Conservation (phyloP, 495 filamentous ascomycete genomes). For the Penicillium paradoxum region DNA sequence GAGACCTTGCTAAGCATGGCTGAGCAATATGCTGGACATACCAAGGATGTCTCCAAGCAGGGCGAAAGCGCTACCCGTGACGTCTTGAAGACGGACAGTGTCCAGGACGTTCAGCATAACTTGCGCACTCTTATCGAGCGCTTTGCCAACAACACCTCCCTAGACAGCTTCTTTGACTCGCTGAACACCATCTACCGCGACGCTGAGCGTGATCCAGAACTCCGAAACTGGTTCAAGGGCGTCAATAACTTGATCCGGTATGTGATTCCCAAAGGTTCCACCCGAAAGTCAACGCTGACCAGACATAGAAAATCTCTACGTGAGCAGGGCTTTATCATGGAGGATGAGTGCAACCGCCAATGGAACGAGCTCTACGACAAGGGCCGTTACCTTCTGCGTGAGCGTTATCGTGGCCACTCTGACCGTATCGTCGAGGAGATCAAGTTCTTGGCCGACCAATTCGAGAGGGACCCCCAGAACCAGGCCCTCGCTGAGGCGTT, state of each 20-base stretch:
- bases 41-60: slow-evolving; percentile 57
- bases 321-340: slow-evolving; percentile 85
- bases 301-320: slow-evolving; percentile 61
- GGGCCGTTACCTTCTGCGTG: slow-evolving; percentile 81
- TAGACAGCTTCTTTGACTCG: slow-evolving; percentile 77
- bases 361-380: slow-evolving; percentile 84
- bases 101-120: slow-evolving; percentile 70
- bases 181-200: slow-evolving; percentile 87
- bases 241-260: slow-evolving; percentile 69
- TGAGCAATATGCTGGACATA: slow-evolving; percentile 78
- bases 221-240: slow-evolving; percentile 83
- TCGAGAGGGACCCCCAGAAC: slow-evolving; percentile 82
- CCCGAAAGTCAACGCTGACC: slow-evolving; percentile 5
- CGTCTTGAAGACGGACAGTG: slow-evolving; percentile 53
- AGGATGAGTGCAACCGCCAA: slow-evolving; percentile 72
- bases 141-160: slow-evolving; percentile 90
- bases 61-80: slow-evolving; percentile 63
- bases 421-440: slow-evolving; percentile 84
- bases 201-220: slow-evolving; percentile 81
- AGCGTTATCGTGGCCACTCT: slow-evolving; percentile 82
- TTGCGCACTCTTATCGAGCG: slow-evolving; percentile 86
- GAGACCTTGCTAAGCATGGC: slow-evolving; percentile 78
- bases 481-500: slow-evolving; percentile 68
- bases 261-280: neutral
- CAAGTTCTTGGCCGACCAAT: slow-evolving; percentile 85